Base-by-base conservation (phyloP, 176 grass and related monocot genomes). In the Juncus effusus region DNA sequence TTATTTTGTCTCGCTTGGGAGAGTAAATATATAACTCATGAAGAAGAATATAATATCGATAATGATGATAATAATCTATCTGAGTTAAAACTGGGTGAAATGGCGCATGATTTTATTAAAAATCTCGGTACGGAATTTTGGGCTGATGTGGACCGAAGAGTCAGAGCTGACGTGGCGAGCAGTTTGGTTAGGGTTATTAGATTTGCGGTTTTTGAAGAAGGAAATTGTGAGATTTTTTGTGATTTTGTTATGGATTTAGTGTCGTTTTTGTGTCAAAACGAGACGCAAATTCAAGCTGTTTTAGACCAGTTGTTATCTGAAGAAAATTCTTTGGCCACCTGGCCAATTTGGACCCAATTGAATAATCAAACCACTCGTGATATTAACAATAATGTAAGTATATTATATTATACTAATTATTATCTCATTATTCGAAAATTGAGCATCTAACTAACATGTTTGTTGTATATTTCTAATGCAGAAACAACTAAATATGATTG, bases 1-100 rank as follows among this genome's bases (percentile, higher is more conserved):
- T 75, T 96, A 4, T 89, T 96, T 80, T 77, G 78, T 52, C 77
- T 86, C 63, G 78, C 83, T 59, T 97, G 93, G 93, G 85, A 97
- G 85, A 28, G 19, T 28, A 28, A 28, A 28, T 83, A 76, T 63
- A 86, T 63, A 55, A 86, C 85, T 75, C 64, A 80, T 77, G 75
- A 74, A 75, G 51, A 49, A 69, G 40, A 63, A 58, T 56, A 10
- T 63, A 28, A 28, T 28, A 28, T 28, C 19, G 76, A 78, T 50
- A 62, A 83, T 50, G 72, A 60, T 61, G 63, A 69, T 72, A 81
- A 39, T 69, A 51, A 52, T 56, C 61, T 41, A 3, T 40, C 65
- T 35, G 71, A 61, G 67, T 73, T 67, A 51, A 62, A 54, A 47
- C 52, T 73, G 69, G 81, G 84, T 65, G 77, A 84, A 77, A 76